Base-by-base conservation (phyloP, 352 stramenopile genomes). In the Pythium folliculosum region DNA sequence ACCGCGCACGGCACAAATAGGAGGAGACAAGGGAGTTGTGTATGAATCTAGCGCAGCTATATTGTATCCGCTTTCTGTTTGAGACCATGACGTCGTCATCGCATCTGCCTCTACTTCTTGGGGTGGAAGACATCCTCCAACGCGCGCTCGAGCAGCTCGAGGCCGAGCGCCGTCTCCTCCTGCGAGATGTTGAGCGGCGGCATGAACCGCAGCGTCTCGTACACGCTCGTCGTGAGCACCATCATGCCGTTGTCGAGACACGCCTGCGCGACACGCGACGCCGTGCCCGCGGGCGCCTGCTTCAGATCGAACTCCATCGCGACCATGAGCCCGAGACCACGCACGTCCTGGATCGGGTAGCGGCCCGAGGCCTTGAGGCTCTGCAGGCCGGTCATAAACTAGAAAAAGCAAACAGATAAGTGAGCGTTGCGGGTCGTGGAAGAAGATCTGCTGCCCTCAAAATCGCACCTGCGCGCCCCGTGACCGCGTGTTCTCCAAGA, bases 171-270 rank as follows among this genome's bases (percentile, higher is more conserved):
- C 14, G 63, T 69, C 57, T 98, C 92, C 37, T 93, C 86, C 51
- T 89, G 74, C 25, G 79, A 86, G 22, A 98, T 81, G 54, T 82
- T 97, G 63, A 98, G 84, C 47, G 94, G 80, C 49, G 92, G 92
- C 75, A 98, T 97, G 73, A 98, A 98, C 37, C 91, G 89, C 35
- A 98, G 68, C 9, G 93, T 97, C 74, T 98, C 93, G 71, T 91
- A 97, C 19, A 94, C 89, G 63, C 90, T 95, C 32, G 87, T 94
- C n/a, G 87, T 96, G 35, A 98, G 77, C 56, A 98, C 61, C 70
- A 98, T 89, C 78, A 98, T 90, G 56, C 90, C 90, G 56, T 93
- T 78, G 59, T 91, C 73, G 48, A 97, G 69, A 73, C 91, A 98
- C 10, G 87, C 84, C 54, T 86, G 67, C 30, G 86, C 86, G 6